Evolutionary conservation across 805 yeast species (phyloP), one percentile per base, ranked within the genome.

Genomic region (Candida broadrunensis): DNA sequence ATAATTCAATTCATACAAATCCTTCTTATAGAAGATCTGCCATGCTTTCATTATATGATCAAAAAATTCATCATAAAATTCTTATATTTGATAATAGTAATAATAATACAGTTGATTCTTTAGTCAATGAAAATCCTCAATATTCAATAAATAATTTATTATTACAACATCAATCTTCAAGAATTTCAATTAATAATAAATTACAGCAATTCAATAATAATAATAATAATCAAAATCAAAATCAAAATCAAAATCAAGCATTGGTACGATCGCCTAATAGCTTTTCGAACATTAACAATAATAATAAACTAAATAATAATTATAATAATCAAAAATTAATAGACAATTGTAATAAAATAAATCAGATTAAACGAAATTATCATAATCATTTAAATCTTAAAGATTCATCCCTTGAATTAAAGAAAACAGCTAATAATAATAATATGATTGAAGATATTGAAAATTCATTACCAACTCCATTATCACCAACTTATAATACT

Each of bases 21-120:
- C 70, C 75, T 1, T 67, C 73, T 13, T 69, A 63, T 49, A 52
- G 75, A 39, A 55, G 75, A 37, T 63, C 70, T 20, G 74, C 73
- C 8, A 70, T 70, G 75, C 60, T 70, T 33, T 69, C 74, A 15
- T 55, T 70, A 25, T 70, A 70, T 45, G 73, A 70, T 47, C 32
- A 29, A 14, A 62, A 51, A 38, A 63, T 59, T 35, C 48, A 52
- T 13, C 65, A 60, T 34, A 67, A 46, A 58, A 49, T 60, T 66
- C 36, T 49, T 59, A 56, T 67, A 4, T 52, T 53, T 42, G 67
- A 65, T 38, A 67, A 54, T 7, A 20, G 29, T 14, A 23, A n/a
- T 19, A 33, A 27, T 26, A 17, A 17, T 26, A 8, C 16, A 8
- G 25, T 18, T 19, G 20, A 27, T 21, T 40, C 39, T 20, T 5